phyloP scores from a whole-genome alignment of 805 yeast genomes.

The Candida wancherniae region DNA sequence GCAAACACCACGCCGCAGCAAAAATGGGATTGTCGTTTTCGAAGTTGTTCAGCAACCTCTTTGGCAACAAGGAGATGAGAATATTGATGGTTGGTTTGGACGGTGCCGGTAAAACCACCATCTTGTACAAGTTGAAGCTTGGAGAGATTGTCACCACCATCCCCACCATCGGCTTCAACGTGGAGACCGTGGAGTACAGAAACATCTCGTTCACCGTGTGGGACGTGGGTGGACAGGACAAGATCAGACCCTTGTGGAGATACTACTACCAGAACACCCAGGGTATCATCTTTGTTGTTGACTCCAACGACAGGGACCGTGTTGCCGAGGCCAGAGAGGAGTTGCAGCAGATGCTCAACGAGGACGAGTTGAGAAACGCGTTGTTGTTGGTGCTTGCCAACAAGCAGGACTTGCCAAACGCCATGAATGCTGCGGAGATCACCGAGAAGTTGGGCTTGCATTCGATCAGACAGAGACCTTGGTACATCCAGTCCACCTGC shows the following conservation, averaged over 20 bases:
- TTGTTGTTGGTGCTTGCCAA: conserved; percentile 93
- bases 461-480: conserved; percentile 96
- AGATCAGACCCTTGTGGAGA: conserved; percentile 98
- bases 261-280: conserved; percentile 98
- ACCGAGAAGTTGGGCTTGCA: conserved; percentile 96
- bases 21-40: conserved; percentile 92
- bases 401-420: conserved; percentile 98
- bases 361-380: conserved; percentile 97
- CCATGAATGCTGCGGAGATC: conserved; percentile 98
- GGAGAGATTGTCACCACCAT: conserved; percentile 96
- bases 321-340: conserved; percentile 97
- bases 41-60: conserved; percentile 88
- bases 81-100: conserved; percentile 97
- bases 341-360: conserved; percentile 96
- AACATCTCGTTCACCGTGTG: conserved; percentile 95
- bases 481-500: conserved; percentile 99
- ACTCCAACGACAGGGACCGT: conserved; percentile 97
- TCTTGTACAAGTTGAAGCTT: conserved; percentile 86
- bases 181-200: conserved; percentile 95
- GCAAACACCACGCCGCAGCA: conserved; percentile 2
- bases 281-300: conserved; percentile 96
- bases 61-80: conserved; percentile 98
- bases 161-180: conserved; percentile 97
- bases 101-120: conserved; percentile 98
- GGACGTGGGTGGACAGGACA: conserved; percentile 99